A percentile compares a stretch with the other conserved stretches of the same genome.
phyloP scores from a whole-genome alignment of 345 rosid species.

The Sapria himalayana region DNA sequence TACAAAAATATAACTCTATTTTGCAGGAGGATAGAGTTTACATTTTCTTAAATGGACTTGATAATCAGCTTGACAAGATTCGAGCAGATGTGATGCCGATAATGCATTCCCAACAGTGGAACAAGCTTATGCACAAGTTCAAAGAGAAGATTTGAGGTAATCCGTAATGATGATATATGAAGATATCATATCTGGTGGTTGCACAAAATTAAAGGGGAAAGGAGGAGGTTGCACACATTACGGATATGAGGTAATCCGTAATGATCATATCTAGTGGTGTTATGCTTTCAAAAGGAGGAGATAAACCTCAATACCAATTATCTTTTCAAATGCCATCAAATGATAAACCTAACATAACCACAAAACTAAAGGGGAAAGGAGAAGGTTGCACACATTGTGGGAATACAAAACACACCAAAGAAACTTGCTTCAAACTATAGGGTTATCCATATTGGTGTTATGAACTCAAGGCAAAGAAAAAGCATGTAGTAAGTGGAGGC shows the following conservation, averaged over 20 bases:
- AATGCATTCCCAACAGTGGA: neutral
- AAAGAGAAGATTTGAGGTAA: neutral
- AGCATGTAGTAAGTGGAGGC: neutral
- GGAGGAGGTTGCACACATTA: too few relatives aligned
- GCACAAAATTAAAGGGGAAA: too few relatives aligned
- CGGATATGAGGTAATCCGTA: too few relatives aligned
- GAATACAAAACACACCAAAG: neutral
- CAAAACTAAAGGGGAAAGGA: too few relatives aligned
- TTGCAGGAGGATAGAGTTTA: neutral
- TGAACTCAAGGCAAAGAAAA: neutral
- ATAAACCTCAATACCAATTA: neutral
- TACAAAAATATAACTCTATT: neutral
- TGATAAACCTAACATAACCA: neutral
- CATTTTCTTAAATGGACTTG: neutral
- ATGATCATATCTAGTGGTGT: too few relatives aligned
- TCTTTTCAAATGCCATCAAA: neutral
- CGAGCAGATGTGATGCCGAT: neutral
- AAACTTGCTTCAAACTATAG: neutral
- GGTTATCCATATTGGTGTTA: neutral
- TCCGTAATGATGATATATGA: neutral
- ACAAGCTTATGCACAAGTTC: neutral
- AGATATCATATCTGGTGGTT: neutral
- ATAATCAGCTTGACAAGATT: neutral
- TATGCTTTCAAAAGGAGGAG: neutral
- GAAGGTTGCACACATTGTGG: neutral